Conservation (phyloP, 192 early-diverging fungal genomes). For the Coemansia aciculifera region DNA sequence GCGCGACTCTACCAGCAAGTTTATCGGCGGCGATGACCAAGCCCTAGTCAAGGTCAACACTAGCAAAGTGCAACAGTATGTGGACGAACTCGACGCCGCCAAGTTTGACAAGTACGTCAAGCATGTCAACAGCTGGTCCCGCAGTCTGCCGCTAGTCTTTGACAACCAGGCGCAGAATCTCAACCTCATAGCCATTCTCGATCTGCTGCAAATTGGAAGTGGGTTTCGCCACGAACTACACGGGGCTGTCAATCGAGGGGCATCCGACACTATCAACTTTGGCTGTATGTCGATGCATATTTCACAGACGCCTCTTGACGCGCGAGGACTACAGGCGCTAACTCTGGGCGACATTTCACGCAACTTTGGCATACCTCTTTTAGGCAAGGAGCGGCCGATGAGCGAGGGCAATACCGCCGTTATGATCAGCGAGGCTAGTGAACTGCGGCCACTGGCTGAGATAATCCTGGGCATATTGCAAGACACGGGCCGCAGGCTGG, state of each 20-base stretch:
- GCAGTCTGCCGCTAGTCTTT: conserved; percentile 76
- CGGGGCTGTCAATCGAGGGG: conserved; percentile 63
- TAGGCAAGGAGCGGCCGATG: conserved; percentile 63
- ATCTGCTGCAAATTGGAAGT: conserved; percentile 77
- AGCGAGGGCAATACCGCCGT: conserved; percentile 46
- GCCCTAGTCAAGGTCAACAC: conserved; percentile 41
- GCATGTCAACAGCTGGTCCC: conserved; percentile 49
- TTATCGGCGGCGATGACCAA: conserved; percentile 20
- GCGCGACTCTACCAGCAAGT: conserved; percentile 36
- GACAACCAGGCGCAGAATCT: conserved; percentile 72
- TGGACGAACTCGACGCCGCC: conserved; percentile 25
- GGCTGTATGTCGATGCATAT: conserved; percentile 85
- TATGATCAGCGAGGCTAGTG: conserved; percentile 66
- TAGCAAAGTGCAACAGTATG: conserved; percentile 32
- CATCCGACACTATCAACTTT: conserved; percentile 75
- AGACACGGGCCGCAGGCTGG: conserved; percentile 68
- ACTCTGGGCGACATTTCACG: conserved; percentile 62
- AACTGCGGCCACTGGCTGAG: conserved; percentile 63
- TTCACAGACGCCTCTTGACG: conserved; percentile 59
- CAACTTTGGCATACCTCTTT: conserved; percentile 73
- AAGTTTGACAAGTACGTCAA: conserved; percentile 44
- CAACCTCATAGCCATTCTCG: conserved; percentile 72
- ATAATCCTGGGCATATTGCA: conserved; percentile 66
- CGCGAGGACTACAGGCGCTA: conserved; percentile 62
- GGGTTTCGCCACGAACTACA: conserved; percentile 71